Conservation (phyloP, 108 stramenopile genomes). For the Stephanodiscus triporus region DNA sequence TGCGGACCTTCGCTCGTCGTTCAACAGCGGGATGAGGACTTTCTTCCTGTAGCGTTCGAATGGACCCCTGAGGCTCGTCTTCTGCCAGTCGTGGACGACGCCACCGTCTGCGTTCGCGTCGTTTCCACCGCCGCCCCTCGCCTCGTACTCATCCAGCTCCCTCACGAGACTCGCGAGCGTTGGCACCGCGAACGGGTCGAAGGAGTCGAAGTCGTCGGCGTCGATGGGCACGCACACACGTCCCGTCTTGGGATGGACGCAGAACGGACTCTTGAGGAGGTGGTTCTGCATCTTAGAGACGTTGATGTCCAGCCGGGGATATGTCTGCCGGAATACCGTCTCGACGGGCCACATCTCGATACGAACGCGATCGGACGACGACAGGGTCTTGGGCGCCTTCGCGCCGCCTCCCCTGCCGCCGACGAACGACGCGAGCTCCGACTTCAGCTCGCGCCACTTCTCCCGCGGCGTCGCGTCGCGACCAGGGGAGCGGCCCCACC, state of each 20-base stretch:
- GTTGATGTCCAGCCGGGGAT: slow-evolving; percentile 99
- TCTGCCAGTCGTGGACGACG: slow-evolving; percentile 68
- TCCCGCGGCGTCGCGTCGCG: slow-evolving; percentile 52
- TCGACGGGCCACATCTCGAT: slow-evolving; percentile 90
- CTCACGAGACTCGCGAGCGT: slow-evolving; percentile 73
- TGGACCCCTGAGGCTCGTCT: slow-evolving; percentile 77
- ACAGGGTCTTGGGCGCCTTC: slow-evolving; percentile 56
- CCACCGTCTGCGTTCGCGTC: background rate
- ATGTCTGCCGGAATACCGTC: slow-evolving; percentile 91
- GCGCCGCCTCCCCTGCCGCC: slow-evolving; percentile 21
- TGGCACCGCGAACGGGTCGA: slow-evolving; percentile 91
- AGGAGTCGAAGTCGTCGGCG: slow-evolving; percentile 56
- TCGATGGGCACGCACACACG: slow-evolving; percentile 98
- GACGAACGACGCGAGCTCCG: slow-evolving; percentile 58
- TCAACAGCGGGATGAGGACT: slow-evolving; percentile 85
- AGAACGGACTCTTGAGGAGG: slow-evolving; percentile 98
- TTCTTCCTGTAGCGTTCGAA: slow-evolving; percentile 80
- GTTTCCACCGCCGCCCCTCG: background rate
- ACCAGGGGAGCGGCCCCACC: slow-evolving; percentile 63
- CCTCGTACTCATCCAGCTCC: slow-evolving; percentile 72
- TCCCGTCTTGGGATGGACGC: slow-evolving; percentile 98
- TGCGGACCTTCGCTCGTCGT: slow-evolving; percentile 62
- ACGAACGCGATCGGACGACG: slow-evolving; percentile 54
- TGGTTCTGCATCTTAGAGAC: slow-evolving; percentile 99
- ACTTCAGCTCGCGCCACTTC: slow-evolving; percentile 86